These are phyloP conservation scores for thale cress (Arabidopsis thaliana) DNA, from an alignment of 345 rosid genomes.

Conservation along the genomic window DNA sequence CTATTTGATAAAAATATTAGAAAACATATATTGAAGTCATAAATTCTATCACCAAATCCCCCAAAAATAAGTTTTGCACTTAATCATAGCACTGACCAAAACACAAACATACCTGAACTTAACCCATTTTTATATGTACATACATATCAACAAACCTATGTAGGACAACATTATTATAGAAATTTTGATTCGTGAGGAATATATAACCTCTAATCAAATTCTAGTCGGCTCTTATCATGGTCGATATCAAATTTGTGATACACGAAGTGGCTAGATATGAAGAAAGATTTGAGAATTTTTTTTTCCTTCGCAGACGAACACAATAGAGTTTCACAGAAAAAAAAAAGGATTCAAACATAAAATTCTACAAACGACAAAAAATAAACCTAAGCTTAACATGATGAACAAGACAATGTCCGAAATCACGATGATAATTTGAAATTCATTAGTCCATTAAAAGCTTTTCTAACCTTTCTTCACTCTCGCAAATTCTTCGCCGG, in stretches of 20 bases:
- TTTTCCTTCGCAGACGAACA: constrained; percentile 38
- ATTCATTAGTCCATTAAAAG: constrained; percentile 40
- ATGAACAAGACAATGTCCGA: constrained; percentile 40
- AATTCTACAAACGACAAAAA: constrained; percentile 42
- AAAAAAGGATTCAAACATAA: constrained; percentile 27
- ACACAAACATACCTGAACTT: constrained; percentile 35
- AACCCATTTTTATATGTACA: background rate
- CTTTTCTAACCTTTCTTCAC: constrained; percentile 45
- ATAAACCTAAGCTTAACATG: constrained; percentile 37
- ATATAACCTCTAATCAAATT: constrained; percentile 13
- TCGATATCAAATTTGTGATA: constrained; percentile 7
- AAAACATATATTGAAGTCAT: constrained; percentile 25
- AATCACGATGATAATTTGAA: constrained; percentile 39
- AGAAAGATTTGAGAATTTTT: constrained; percentile 37
- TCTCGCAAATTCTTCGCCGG: constrained; percentile 36
- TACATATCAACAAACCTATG: constrained; percentile 15
- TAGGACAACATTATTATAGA: constrained; percentile 18
- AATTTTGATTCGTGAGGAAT: background rate
- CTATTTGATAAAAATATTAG: constrained; percentile 17
- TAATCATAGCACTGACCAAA: constrained; percentile 39
- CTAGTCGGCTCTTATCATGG: background rate
- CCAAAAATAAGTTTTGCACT: constrained; percentile 12
- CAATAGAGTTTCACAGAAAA: constrained; percentile 42
- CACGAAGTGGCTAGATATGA: constrained; percentile 30
- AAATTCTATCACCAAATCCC: constrained; percentile 21